phyloP scores from a whole-genome alignment of 2,329 filamentous ascomycete genomes.

The Phoma herbarum region DNA sequence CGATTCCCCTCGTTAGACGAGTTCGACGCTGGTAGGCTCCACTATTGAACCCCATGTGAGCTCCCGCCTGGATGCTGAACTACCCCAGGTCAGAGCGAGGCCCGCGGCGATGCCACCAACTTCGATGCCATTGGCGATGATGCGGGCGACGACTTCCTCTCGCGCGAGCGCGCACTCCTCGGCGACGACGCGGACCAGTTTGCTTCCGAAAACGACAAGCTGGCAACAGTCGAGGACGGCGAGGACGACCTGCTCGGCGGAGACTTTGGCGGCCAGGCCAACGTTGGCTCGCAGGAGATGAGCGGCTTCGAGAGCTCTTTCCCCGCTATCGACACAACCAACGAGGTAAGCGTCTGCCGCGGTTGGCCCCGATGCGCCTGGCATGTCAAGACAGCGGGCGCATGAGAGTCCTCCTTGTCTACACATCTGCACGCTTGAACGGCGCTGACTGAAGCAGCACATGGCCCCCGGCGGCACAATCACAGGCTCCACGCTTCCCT shows the following conservation, averaged over 20 bases:
- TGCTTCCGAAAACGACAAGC: conserved; percentile 75
- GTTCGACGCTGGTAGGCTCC: conserved; percentile 59
- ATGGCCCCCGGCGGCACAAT: conserved; percentile 81
- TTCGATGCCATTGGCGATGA: conserved; percentile 63
- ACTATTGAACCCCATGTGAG: conserved; percentile 33
- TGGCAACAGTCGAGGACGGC: conserved; percentile 68
- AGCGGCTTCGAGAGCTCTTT: conserved; percentile 86
- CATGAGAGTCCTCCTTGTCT: no score
- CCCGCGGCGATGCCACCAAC: conserved; percentile 59
- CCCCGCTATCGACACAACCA: conserved; percentile 78
- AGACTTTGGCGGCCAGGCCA: conserved; percentile 56
- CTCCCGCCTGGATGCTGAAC: conserved; percentile 37
- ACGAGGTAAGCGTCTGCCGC: conserved; percentile 67
- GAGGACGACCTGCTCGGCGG: conserved; percentile 78
- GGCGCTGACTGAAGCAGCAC: conserved; percentile 58
- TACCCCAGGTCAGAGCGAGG: conserved; percentile 71
- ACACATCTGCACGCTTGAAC: no score
- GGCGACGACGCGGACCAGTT: conserved; percentile 96
- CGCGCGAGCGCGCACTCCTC: conserved; percentile 86
- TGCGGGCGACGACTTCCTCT: conserved; percentile 83
- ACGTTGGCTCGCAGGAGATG: conserved; percentile 57
- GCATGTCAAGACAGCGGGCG: conserved; percentile 13
- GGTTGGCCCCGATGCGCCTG: conserved; percentile 4
- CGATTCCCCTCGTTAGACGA: conserved; percentile 63
- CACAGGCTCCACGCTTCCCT: conserved; percentile 72